Evolutionary conservation across 805 yeast species (phyloP).

Genomic region (Sungouiella thailandica): DNA sequence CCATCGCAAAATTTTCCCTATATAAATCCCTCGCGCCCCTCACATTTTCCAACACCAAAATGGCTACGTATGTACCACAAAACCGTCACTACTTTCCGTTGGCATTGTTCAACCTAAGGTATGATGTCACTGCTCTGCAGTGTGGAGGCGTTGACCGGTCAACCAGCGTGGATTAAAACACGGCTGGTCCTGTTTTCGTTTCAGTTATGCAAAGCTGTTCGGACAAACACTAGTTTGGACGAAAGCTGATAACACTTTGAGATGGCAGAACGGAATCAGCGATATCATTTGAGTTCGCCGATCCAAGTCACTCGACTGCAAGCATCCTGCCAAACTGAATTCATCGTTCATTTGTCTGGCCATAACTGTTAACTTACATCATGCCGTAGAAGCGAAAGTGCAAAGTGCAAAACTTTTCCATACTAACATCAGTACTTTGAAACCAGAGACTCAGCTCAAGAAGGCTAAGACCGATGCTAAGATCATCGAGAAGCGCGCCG

Average conservation of each 20-base stretch:
- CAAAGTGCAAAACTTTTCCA: not conserved
- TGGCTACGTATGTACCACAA: slow-evolving; percentile 31
- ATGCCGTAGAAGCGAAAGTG: not conserved
- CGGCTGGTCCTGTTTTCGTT: slow-evolving; percentile 11
- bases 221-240: slow-evolving; percentile 7
- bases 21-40: not conserved
- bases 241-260: slow-evolving; percentile 15
- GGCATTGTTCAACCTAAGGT: slow-evolving; percentile 13
- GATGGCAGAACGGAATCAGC: no score
- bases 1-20: no score
- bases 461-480: slow-evolving; percentile 75
- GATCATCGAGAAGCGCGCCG: slow-evolving; percentile 72
- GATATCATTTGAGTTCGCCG: no score
- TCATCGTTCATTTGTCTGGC: not conserved
- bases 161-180: slow-evolving; percentile 1
- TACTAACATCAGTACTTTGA: slow-evolving; percentile 36
- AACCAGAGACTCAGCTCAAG: slow-evolving; percentile 86
- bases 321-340: no score
- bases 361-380: not conserved
- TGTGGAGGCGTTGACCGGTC: slow-evolving; percentile 12
- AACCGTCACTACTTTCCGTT: slow-evolving; percentile 14
- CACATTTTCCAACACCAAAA: slow-evolving; percentile 12
- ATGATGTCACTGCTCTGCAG: slow-evolving; percentile 10
- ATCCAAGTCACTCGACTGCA: no score
- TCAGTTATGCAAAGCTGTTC: slow-evolving; percentile 18